Percentiles rank a stretch among this genome's conserved stretches.
Evolutionary conservation across 331 rosid species (phyloP).

Genomic region (Saraca asoca): DNA sequence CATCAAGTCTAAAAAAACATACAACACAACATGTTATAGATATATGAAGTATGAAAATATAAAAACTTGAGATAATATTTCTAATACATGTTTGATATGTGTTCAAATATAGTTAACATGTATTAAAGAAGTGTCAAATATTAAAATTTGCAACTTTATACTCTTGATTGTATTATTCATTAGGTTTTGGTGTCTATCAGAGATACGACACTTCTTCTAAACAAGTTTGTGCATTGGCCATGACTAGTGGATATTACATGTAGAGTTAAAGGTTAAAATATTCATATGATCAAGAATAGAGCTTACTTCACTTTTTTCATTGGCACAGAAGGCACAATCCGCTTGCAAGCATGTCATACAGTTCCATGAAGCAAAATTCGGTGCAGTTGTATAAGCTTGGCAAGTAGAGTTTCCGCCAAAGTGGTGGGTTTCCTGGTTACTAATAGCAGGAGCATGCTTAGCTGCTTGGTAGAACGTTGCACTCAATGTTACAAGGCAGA

Average conservation of each 20-base stretch:
- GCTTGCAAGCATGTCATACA: conserved; percentile 61
- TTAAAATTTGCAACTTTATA: too few relatives aligned
- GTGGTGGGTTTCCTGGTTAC: conserved; percentile 43
- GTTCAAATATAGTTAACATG: too few relatives aligned
- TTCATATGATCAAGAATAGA: too few relatives aligned
- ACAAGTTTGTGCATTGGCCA: background rate
- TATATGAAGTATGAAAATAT: too few relatives aligned
- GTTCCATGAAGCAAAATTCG: conserved; percentile 58
- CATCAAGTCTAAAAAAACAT: background rate
- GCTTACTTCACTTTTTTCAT: conserved; percentile 44
- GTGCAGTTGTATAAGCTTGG: conserved; percentile 42
- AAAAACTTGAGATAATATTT: too few relatives aligned
- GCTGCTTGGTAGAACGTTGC: conserved; percentile 55
- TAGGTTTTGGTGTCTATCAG: too few relatives aligned
- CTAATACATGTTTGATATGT: too few relatives aligned
- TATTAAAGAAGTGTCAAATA: too few relatives aligned
- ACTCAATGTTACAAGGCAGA: conserved; percentile 54
- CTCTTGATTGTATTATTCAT: too few relatives aligned
- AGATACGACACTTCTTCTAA: too few relatives aligned
- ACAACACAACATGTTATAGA: too few relatives aligned
- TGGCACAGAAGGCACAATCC: conserved; percentile 62
- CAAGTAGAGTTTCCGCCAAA: conserved; percentile 63
- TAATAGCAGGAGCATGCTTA: conserved; percentile 51
- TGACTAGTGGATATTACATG: background rate
- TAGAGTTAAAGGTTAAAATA: background rate